These are phyloP conservation scores for Aphanoascus verrucosus DNA, from an alignment of 2,329 filamentous ascomycete species.

Conservation along the genomic window DNA sequence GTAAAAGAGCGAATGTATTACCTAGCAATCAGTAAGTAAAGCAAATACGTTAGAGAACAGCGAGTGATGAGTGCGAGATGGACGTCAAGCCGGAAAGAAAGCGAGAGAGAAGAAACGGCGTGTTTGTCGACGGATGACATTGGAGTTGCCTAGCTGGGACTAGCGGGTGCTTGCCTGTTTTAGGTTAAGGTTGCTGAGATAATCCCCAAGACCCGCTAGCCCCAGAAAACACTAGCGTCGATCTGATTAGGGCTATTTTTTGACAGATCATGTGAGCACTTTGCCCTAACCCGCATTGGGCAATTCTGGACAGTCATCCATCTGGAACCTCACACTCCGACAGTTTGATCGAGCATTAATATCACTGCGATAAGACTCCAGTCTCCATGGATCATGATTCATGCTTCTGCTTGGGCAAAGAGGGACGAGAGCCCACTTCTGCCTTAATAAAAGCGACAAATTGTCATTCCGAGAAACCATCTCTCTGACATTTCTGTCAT, in stretches of 20 bases:
- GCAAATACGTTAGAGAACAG: not conserved
- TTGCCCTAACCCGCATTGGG: slow-evolving; percentile 2
- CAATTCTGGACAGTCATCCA: slow-evolving; percentile 4
- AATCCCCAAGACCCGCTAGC: not conserved
- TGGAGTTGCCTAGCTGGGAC: slow-evolving; percentile 4
- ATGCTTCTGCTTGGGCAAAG: not conserved
- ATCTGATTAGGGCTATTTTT: not conserved
- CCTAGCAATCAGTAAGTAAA: not conserved
- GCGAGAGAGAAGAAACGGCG: not conserved
- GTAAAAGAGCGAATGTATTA: not conserved
- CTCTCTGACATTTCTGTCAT: slow-evolving; percentile 9
- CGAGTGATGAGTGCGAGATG: not conserved
- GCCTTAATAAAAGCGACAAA: not conserved
- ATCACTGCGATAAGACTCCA: slow-evolving; percentile 5
- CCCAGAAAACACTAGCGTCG: not conserved
- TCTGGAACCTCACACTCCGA: slow-evolving; percentile 1
- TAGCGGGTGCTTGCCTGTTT: not conserved
- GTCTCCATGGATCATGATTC: slow-evolving; percentile 4
- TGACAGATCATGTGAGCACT: too few species aligned
- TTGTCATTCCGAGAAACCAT: slow-evolving; percentile 4
- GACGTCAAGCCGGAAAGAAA: not conserved
- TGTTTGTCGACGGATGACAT: slow-evolving; percentile 1
- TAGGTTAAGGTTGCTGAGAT: slow-evolving; percentile 2
- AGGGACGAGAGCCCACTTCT: not conserved
- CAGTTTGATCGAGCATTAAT: slow-evolving; percentile 10